Evolutionary conservation across 2,329 filamentous ascomycete species (phyloP).

Genomic region (Coniochaeta pulveracea): DNA sequence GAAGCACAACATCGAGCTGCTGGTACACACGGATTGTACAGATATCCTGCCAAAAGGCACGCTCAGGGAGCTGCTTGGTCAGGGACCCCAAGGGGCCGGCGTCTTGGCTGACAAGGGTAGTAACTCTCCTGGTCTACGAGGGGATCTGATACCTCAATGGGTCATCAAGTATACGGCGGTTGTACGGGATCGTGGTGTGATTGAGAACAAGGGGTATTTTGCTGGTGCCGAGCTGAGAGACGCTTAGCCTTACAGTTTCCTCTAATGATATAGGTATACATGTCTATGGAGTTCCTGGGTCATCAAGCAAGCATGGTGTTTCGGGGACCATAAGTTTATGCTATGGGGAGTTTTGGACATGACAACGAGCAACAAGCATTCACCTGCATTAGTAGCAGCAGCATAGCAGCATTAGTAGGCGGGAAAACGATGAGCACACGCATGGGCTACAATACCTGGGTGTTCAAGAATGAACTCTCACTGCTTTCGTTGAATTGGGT

Average conservation of each 20-base stretch:
- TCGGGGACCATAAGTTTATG: constrained; percentile 2
- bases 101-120: constrained; percentile 48
- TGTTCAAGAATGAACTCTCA: constrained; percentile 10
- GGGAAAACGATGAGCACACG: too few species aligned
- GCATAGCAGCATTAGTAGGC: background rate
- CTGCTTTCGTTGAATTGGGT: constrained; percentile 8
- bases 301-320: background rate
- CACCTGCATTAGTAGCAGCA: background rate
- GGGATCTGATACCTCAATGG: constrained; percentile 81
- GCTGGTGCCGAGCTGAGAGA: constrained; percentile 63
- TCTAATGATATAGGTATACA: background rate
- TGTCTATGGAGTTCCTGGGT: constrained; percentile 2
- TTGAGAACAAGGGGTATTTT: constrained; percentile 98
- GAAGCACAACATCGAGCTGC: constrained; percentile 68
- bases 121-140: constrained; percentile 48
- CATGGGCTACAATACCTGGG: too few species aligned
- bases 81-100: constrained; percentile 59
- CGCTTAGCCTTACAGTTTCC: constrained; percentile 10
- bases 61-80: constrained; percentile 70
- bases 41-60: constrained; percentile 84
- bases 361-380: background rate
- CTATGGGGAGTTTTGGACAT: background rate
- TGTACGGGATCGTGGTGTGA: constrained; percentile 83
- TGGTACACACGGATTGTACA: constrained; percentile 90
- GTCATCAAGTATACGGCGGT: constrained; percentile 96